These are phyloP conservation scores for Hypholoma fasciculare DNA, from an alignment of 768 basidiomycete genomes.

Conservation along the genomic window DNA sequence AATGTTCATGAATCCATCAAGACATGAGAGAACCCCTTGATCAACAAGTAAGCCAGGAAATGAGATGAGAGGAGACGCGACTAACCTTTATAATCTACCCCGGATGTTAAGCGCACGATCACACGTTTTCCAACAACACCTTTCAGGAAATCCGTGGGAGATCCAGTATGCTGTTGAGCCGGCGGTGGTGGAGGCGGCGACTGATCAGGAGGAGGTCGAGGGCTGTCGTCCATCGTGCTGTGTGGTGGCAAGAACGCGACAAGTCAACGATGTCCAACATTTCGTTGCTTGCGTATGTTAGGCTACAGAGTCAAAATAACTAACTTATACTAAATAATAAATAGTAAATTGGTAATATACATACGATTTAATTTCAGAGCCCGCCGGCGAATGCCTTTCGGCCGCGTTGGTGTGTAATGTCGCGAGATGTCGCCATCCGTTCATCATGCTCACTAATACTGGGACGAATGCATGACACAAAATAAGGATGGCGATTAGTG, in stretches of 20 bases:
- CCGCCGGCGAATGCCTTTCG: background rate
- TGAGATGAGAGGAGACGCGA: constrained; percentile 1
- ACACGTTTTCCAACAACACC: constrained; percentile 96
- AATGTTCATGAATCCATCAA: constrained; percentile 99
- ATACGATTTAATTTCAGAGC: background rate
- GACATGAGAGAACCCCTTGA: constrained; percentile 86
- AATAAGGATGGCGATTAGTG: background rate
- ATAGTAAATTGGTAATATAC: too few species aligned
- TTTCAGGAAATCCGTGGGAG: constrained; percentile 91
- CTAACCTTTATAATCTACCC: constrained; percentile 91
- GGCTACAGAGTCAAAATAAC: background rate
- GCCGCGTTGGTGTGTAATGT: constrained; percentile 2
- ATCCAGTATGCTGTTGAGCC: constrained; percentile 61
- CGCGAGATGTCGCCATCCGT: constrained; percentile 31
- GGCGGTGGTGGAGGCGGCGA: constrained; percentile 32
- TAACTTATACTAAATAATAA: too few species aligned
- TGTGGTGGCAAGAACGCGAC: background rate
- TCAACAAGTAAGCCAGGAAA: background rate
- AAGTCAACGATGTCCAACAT: background rate
- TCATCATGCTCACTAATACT: constrained; percentile 18
- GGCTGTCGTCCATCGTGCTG: constrained; percentile 23
- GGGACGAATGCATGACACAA: background rate
- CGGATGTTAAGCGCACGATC: constrained; percentile 87
- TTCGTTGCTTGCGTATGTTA: background rate
- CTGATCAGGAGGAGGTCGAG: constrained; percentile 28